These are phyloP conservation scores for Daldinia decipiens DNA, from an alignment of 495 filamentous ascomycete species.

Conservation along the genomic window DNA sequence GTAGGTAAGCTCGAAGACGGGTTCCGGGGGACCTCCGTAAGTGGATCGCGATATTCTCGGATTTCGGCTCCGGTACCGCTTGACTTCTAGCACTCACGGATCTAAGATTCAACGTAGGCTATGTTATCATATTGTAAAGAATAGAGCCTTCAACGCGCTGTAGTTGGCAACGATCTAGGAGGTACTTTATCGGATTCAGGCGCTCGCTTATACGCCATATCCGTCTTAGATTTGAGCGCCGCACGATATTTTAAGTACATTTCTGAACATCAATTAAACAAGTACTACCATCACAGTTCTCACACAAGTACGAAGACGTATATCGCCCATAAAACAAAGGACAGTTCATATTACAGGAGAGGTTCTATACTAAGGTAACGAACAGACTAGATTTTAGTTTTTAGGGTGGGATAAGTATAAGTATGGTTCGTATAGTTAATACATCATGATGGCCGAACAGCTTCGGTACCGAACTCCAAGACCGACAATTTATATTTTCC, in stretches of 20 bases:
- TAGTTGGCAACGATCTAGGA: too few species aligned
- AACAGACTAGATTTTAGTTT: conserved; percentile 25
- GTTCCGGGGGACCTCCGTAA: too few species aligned
- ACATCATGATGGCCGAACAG: conserved; percentile 8
- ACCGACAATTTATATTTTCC: conserved; percentile 15
- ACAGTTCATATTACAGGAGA: conserved; percentile 14
- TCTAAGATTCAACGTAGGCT: too few species aligned
- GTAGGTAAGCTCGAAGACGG: too few species aligned
- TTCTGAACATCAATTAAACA: not conserved
- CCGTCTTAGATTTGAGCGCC: too few species aligned
- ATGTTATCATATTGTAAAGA: too few species aligned
- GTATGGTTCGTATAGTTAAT: conserved; percentile 23
- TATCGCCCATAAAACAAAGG: conserved; percentile 2
- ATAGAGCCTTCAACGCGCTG: too few species aligned
- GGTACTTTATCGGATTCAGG: not conserved
- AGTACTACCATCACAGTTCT: not conserved
- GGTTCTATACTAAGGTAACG: conserved; percentile 25
- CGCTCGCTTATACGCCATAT: too few species aligned
- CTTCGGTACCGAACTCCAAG: conserved; percentile 27
- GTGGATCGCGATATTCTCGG: too few species aligned
- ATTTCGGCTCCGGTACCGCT: too few species aligned
- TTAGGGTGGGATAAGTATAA: conserved; percentile 7
- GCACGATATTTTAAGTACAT: not conserved
- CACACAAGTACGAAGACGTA: not conserved
- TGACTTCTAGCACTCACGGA: too few species aligned